Base-by-base conservation (phyloP, 179 eudicot species). In the Drosera spatulata region DNA sequence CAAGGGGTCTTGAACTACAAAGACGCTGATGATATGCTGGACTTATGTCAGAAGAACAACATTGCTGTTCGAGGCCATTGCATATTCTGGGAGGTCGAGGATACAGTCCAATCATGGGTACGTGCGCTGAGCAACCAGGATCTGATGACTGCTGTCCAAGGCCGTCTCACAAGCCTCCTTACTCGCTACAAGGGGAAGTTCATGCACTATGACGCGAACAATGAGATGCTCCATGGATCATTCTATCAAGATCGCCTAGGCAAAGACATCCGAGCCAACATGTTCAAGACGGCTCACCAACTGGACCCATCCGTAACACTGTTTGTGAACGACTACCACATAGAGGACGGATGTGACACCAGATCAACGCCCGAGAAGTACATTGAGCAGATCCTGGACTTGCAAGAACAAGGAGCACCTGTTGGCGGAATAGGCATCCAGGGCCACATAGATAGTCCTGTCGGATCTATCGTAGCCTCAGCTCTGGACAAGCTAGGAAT, bases 161-260 rank as follows among this genome's bases (percentile, higher is more conserved):
- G 76, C 66, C 97, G 88, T 22, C 66, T 91, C n/a, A 75, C 72
- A 4, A 67, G 76, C 48, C 85, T 91, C 13, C 82, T 91, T 38
- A 77, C 80, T 3, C 90, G 85, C 10, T 88, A 91, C 79, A 88
- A 82, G 72, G 95, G 96, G 1, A 82, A 77, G 65, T 88, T 91
- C 77, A 80, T 64, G 73, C 96, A 85, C 67, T 88, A 85, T 12
- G 96, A 91, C 49, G 91, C 85, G 73, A 91, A 91, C 69, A 91
- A 88, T 5, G 95, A 88, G 70, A 85, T 91, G 97, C 70, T 91
- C 39, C 94, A 91, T 51, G 94, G 94, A 0, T 91, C 97, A 5
- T 87, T 76, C 59, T 91, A 85, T 65, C 88, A 79, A 59, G 85
- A 85, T 56, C 86, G 51, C 48, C 43, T 88, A 50, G 96, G 96